These are phyloP conservation scores for Suhomyces wounanorum DNA, from an alignment of 1,139 yeast genomes.

Conservation along the genomic window DNA sequence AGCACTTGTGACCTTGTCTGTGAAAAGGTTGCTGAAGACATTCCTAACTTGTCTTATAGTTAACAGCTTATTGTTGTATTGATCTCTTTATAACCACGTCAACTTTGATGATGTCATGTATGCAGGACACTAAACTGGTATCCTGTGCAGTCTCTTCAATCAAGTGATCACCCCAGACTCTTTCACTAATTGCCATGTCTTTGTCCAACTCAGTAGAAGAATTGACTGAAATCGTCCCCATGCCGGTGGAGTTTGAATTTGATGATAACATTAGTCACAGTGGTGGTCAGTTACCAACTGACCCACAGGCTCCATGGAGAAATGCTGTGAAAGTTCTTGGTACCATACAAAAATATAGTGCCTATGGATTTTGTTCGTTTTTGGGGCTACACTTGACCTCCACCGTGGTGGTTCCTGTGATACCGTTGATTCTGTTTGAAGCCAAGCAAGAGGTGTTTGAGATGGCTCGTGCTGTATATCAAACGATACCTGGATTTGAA, in stretches of 20 bases:
- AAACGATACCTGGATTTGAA: slow-evolving; percentile 51
- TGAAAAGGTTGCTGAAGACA: slow-evolving; percentile 43
- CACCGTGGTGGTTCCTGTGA: slow-evolving; percentile 56
- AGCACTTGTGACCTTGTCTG: slow-evolving; percentile 44
- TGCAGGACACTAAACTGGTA: slow-evolving; percentile 1
- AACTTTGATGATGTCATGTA: slow-evolving; percentile 2
- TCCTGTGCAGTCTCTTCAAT: neutral
- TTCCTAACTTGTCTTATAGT: slow-evolving; percentile 12
- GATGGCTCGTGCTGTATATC: slow-evolving; percentile 64
- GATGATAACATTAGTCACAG: neutral
- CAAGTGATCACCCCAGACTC: slow-evolving; percentile 1
- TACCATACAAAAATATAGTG: slow-evolving; percentile 58
- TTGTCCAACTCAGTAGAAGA: slow-evolving; percentile 1
- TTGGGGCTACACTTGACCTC: slow-evolving; percentile 59
- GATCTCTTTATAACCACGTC: slow-evolving; percentile 4
- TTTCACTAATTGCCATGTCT: neutral
- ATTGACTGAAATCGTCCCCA: slow-evolving; percentile 8
- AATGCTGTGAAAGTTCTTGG: slow-evolving; percentile 1
- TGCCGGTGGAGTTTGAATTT: slow-evolving; percentile 9
- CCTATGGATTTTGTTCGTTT: slow-evolving; percentile 60
- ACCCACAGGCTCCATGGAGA: slow-evolving; percentile 3
- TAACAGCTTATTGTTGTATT: neutral
- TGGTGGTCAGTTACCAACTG: neutral
- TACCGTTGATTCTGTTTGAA: slow-evolving; percentile 38
- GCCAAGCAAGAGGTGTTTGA: slow-evolving; percentile 59